Evolutionary conservation across 2,329 filamentous ascomycete species (phyloP), one percentile per base, ranked within the genome.

Genomic region (Neopestalotiopsis sp.): DNA sequence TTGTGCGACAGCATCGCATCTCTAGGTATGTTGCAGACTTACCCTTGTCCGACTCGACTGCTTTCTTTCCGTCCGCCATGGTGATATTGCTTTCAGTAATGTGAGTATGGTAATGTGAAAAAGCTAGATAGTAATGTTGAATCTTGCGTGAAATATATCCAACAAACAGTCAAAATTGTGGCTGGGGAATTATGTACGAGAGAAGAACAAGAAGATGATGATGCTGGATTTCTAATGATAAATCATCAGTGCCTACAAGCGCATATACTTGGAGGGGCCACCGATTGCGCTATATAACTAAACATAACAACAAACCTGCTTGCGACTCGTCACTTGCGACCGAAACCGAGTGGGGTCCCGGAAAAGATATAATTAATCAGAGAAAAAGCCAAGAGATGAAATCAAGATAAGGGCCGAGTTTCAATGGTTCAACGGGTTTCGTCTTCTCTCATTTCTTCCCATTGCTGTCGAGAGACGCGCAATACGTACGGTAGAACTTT

Each of bases 51-150:
- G 76, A 78, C 70, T 76, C 76, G 62, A 76, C 74, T 59, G 75
- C 76, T 66, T 72, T 73, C 70, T 76, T 78, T 64, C 77, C 77
- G 72, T 79, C 77, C 13, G 77, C 76, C 77, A 79, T 79, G 53
- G 40, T 30, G 12, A 17, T 42, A 14, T 40, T 17, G 7, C 4
- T 34, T 34, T n/a, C 4, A 28, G 57, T 56, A 34, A 10, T 62
- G 14, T 3, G 5, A 28, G 24, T 28, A 28, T 28, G 24, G 24
- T 28, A 28, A 28, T 28, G 24, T 28, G 24, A 28, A 28, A 3
- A 28, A 28, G 24, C 24, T 3, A 28, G 24, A 28, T 28, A 28
- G 24, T 28, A 28, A 28, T 28, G 24, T 28, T 28, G 3, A 28
- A 28, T 28, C 24, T 28, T 28, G 24, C 24, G 24, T 28, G 45